phyloP scores from a whole-genome alignment of 1,284 basidiomycete species.

The Apiotrichum montevideense region DNA sequence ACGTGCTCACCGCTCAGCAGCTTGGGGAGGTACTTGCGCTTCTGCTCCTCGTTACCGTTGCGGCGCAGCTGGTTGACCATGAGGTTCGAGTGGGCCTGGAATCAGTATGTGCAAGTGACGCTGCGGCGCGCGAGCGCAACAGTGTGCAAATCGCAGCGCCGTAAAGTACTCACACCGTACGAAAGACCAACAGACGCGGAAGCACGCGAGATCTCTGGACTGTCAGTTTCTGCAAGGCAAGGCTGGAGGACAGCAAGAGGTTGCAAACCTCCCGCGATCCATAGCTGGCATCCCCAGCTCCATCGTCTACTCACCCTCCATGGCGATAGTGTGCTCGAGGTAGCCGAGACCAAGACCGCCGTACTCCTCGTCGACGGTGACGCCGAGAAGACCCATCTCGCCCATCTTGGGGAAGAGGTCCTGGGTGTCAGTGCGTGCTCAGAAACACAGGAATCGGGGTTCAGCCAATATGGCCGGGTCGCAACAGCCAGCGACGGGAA shows the following conservation, averaged over 20 bases:
- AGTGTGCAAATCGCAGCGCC: too few relatives aligned
- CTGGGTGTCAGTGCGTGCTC: constrained; percentile 45
- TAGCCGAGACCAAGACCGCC: constrained; percentile 75
- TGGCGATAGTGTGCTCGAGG: constrained; percentile 79
- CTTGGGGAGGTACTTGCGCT: constrained; percentile 78
- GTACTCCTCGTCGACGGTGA: constrained; percentile 73
- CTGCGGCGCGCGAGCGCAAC: too few relatives aligned
- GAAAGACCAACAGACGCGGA: constrained; percentile 86
- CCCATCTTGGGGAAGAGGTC: constrained; percentile 85
- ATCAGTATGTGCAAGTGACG: too few relatives aligned
- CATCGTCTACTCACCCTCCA: constrained; percentile 56
- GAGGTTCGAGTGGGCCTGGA: constrained; percentile 69
- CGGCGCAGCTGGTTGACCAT: constrained; percentile 64
- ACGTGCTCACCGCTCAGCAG: constrained; percentile 75
- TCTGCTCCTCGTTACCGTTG: constrained; percentile 76
- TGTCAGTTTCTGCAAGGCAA: too few relatives aligned
- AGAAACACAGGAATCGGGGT: too few relatives aligned
- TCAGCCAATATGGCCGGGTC: too few relatives aligned
- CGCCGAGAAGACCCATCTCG: constrained; percentile 64
- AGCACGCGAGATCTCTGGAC: constrained; percentile 65
- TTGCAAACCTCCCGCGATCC: too few relatives aligned
- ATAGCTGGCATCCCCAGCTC: not conserved
- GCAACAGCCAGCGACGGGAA: too few relatives aligned
- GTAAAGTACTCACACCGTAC: constrained; percentile 55
- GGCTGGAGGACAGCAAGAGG: too few relatives aligned